A percentile compares a stretch with the other conserved stretches of the same genome.
Conservation (phyloP, 805 yeast species). For the Tetrapisispora phaffii region DNA sequence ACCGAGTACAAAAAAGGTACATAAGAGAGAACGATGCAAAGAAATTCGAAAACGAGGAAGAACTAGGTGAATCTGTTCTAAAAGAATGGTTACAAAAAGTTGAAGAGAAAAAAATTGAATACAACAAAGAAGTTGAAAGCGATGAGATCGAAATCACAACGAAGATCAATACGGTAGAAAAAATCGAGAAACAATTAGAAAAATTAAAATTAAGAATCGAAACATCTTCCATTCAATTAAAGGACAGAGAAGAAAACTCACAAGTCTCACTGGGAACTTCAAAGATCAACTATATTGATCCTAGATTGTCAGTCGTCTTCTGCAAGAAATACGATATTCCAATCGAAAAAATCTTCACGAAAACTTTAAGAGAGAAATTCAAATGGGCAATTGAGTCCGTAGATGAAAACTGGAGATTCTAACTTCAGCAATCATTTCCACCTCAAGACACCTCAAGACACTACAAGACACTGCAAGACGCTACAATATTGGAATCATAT, state of each 20-base stretch:
- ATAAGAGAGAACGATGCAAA: conserved; percentile 69
- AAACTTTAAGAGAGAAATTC: conserved; percentile 85
- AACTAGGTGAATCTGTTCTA: conserved; percentile 45
- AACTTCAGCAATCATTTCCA: conserved; percentile 5
- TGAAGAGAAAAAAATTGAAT: conserved; percentile 42
- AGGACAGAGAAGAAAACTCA: conserved; percentile 90
- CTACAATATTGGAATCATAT: too few species aligned
- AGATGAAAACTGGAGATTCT: conserved; percentile 82
- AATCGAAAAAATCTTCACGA: conserved; percentile 82
- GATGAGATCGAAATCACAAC: conserved; percentile 50
- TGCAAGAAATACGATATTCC: conserved; percentile 82
- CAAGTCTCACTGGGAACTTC: conserved; percentile 89
- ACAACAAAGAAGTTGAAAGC: conserved; percentile 46
- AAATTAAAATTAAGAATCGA: conserved; percentile 61
- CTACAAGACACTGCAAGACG: too few species aligned
- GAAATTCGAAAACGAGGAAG: conserved; percentile 45
- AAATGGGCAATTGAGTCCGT: conserved; percentile 92
- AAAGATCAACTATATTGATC: conserved; percentile 91
- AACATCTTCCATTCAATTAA: conserved; percentile 61
- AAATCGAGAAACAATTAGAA: conserved; percentile 59
- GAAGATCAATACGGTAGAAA: conserved; percentile 48
- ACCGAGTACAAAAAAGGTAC: conserved; percentile 54
- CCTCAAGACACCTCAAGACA: not conserved
- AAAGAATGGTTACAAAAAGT: conserved; percentile 49
- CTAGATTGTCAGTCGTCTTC: conserved; percentile 81